Conservation (phyloP, 2,329 filamentous ascomycete species). For the Penicillium occitanis region DNA sequence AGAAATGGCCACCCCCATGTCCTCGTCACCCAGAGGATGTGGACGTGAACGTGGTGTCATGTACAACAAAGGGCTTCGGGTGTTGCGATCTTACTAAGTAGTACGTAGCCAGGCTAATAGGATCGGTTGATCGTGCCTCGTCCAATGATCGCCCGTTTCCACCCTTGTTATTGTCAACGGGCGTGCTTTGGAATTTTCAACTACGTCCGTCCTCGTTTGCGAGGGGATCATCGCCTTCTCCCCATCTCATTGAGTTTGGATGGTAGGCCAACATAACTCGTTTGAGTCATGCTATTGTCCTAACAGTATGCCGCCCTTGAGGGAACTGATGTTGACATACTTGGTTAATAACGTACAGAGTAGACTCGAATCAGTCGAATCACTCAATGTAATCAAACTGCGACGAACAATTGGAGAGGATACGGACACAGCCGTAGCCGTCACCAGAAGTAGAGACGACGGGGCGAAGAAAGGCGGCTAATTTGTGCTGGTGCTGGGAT, state of each 20-base stretch:
- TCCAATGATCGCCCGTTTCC: neutral
- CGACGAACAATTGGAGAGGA: neutral
- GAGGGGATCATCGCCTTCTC: neutral
- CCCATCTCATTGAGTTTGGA: neutral
- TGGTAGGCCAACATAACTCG: constrained; percentile 3
- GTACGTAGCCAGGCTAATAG: neutral
- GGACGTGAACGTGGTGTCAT: neutral
- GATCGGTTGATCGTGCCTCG: neutral
- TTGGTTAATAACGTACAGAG: too few species aligned
- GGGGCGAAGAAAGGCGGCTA: neutral
- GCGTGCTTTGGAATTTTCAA: neutral
- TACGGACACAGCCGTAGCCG: too few species aligned
- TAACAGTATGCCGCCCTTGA: neutral
- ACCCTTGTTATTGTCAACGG: neutral
- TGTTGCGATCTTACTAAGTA: neutral
- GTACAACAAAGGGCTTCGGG: neutral
- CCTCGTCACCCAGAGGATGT: neutral
- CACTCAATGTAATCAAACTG: neutral
- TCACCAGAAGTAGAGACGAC: too few species aligned
- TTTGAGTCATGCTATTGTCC: neutral
- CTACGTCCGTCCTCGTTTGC: neutral
- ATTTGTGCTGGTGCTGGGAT: neutral
- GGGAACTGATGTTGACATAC: neutral
- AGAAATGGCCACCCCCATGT: neutral
- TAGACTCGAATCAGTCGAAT: neutral